phyloP scores from a whole-genome alignment of 768 basidiomycete genomes.

The Favolaschia claudopus region DNA sequence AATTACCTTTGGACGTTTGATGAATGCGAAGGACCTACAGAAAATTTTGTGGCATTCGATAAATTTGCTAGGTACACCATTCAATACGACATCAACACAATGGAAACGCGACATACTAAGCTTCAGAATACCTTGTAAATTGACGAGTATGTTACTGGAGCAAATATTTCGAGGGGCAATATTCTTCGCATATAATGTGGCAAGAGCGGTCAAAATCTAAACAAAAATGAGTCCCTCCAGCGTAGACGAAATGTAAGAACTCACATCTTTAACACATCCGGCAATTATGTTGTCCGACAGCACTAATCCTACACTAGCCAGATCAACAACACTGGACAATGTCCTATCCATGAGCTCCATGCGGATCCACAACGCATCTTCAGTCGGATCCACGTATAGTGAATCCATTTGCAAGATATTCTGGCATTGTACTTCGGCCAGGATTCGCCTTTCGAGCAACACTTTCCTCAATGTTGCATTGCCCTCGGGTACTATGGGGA shows the following conservation, averaged over 20 bases:
- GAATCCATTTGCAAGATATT: slow-evolving; percentile 55
- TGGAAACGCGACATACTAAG: slow-evolving; percentile 46
- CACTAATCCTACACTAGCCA: slow-evolving; percentile 50
- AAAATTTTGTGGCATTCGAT: neutral
- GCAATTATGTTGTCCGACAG: slow-evolving; percentile 56
- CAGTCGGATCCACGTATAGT: slow-evolving; percentile 49
- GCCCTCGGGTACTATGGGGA: slow-evolving; percentile 45
- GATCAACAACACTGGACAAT: slow-evolving; percentile 59
- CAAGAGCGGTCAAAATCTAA: slow-evolving; percentile 56
- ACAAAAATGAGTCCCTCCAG: neutral
- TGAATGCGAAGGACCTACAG: neutral
- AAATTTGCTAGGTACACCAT: slow-evolving; percentile 7
- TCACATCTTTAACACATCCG: slow-evolving; percentile 57
- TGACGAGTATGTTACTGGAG: slow-evolving; percentile 62
- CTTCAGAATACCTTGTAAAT: slow-evolving; percentile 55
- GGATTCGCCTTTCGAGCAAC: slow-evolving; percentile 50
- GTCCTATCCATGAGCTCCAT: slow-evolving; percentile 72
- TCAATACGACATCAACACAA: neutral
- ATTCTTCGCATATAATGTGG: slow-evolving; percentile 50
- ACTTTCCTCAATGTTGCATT: slow-evolving; percentile 52
- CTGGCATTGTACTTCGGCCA: slow-evolving; percentile 46
- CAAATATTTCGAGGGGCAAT: slow-evolving; percentile 63
- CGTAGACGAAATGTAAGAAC: slow-evolving; percentile 25
- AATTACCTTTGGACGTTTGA: neutral
- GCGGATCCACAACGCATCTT: slow-evolving; percentile 58